Conservation (phyloP, 1,284 basidiomycete genomes). For the Porogramme epimiltina region DNA sequence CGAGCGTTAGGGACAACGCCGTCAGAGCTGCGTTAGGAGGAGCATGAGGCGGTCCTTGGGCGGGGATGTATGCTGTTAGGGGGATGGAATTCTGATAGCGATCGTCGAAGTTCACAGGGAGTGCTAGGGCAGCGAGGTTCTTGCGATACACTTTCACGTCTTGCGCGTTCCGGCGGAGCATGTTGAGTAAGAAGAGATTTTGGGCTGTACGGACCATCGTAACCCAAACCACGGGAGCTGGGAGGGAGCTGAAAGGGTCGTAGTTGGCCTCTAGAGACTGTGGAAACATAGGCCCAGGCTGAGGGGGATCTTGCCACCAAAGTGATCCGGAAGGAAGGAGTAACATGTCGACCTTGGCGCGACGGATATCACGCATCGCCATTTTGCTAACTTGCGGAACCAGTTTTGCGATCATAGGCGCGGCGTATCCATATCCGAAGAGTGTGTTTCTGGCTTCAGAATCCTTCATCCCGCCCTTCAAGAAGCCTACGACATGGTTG, state of each 20-base stretch:
- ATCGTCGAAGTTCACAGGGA: slow-evolving; percentile 49
- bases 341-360: slow-evolving; percentile 73
- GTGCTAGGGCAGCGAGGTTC: slow-evolving; percentile 61
- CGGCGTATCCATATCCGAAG: slow-evolving; percentile 53
- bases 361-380: slow-evolving; percentile 73
- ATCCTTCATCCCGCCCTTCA: slow-evolving; percentile 60
- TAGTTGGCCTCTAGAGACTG: slow-evolving; percentile 36
- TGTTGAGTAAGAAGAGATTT: slow-evolving; percentile 65
- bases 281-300: slow-evolving; percentile 62
- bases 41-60: slow-evolving; percentile 30
- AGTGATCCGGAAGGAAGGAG: slow-evolving; percentile 70
- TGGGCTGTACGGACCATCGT: slow-evolving; percentile 73
- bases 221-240: slow-evolving; percentile 52
- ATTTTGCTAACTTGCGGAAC: slow-evolving; percentile 69
- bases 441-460: slow-evolving; percentile 44
- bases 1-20: slow-evolving; percentile 58
- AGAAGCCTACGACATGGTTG: slow-evolving; percentile 70
- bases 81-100: slow-evolving; percentile 38
- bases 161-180: slow-evolving; percentile 69
- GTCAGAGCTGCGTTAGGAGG: slow-evolving; percentile 30
- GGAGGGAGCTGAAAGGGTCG: slow-evolving; percentile 50
- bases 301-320: slow-evolving; percentile 61
- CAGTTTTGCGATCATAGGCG: slow-evolving; percentile 61
- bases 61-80: slow-evolving; percentile 38
- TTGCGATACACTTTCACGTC: slow-evolving; percentile 76